Conservation (phyloP, 2,329 filamentous ascomycete species). For the Colletotrichum agaves region DNA sequence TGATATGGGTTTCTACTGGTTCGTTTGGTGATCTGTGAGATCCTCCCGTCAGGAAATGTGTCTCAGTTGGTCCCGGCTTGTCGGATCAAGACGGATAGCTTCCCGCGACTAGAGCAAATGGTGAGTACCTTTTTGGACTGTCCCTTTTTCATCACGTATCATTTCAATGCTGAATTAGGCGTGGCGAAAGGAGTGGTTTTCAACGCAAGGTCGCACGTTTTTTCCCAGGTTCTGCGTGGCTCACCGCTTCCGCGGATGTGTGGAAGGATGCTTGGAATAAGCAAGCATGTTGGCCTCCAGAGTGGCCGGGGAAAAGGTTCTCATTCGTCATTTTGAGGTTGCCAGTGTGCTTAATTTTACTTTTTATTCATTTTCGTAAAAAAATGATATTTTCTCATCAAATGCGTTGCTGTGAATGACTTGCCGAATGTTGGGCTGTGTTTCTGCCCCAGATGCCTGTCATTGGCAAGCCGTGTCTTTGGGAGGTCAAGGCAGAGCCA, state of each 20-base stretch:
- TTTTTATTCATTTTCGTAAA: too few relatives aligned
- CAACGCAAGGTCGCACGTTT: neutral
- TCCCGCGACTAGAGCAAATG: neutral
- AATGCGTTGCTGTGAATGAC: too few relatives aligned
- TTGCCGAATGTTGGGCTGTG: too few relatives aligned
- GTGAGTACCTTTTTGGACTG: neutral
- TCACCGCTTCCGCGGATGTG: conserved; percentile 2
- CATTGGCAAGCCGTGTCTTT: too few relatives aligned
- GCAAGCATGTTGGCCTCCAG: neutral
- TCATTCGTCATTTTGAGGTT: neutral
- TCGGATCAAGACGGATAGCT: conserved; percentile 21
- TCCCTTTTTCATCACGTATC: conserved; percentile 15
- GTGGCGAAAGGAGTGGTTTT: conserved; percentile 6
- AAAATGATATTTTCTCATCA: too few relatives aligned
- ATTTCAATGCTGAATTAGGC: neutral
- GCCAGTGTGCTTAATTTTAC: too few relatives aligned
- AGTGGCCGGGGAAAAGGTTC: neutral
- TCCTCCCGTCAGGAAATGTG: neutral
- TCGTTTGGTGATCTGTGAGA: neutral
- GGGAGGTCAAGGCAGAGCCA: too few relatives aligned
- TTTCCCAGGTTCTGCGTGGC: conserved; percentile 5
- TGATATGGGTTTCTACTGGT: neutral
- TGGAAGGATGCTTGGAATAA: neutral
- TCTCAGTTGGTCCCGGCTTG: conserved; percentile 19
- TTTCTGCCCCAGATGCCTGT: too few relatives aligned